Base-by-base conservation (phyloP, 768 basidiomycete species). In the Psilocybe sp. region DNA sequence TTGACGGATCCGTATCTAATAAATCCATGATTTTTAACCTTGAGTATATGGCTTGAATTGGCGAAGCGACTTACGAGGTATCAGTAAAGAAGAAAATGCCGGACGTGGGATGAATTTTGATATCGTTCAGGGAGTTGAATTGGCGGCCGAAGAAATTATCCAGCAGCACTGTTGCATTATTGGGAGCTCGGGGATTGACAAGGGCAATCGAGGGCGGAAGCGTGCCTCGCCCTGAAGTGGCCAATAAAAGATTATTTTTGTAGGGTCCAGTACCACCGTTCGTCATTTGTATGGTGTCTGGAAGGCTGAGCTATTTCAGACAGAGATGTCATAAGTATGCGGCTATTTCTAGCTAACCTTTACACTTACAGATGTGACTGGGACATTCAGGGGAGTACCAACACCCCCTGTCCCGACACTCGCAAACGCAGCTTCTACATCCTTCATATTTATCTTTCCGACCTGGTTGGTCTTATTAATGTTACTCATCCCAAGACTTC, bases 51-150 rank as follows among this genome's bases (percentile, higher is more conserved):
- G 23, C 11, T 8, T 4, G 15, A n/a, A 12, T 32, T 32, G 38
- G 13, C 23, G 36, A 12, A 18, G 20, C 15, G 2, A 74, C 80
- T 40, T 69, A 89, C 80, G 73, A 69, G 12, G 74, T 72, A 59
- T 92, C 89, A 0, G 89, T 91, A 67, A 92, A 89, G 68, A 86
- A 89, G 2, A 91, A 57, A 35, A 79, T 78, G 34, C 82, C 81
- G 52, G 77, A 51, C 11, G 20, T 85, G 1, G 85, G 87, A 45
- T 89, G 82, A 3, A 89, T 70, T 58, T 87, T 89, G 51, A 86
- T 73, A 55, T 93, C 89, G 62, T 91, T 89, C 44, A 92, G 63
- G 1, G 89, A 89, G 66, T 87, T 90, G 69, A 90, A 92, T 55
- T 89, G 88, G 2, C 87, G 72, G 1, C 89, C 89, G 57, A 80